These are phyloP conservation scores for Acer yangbiense DNA, from an alignment of 345 rosid genomes.

Conservation along the genomic window DNA sequence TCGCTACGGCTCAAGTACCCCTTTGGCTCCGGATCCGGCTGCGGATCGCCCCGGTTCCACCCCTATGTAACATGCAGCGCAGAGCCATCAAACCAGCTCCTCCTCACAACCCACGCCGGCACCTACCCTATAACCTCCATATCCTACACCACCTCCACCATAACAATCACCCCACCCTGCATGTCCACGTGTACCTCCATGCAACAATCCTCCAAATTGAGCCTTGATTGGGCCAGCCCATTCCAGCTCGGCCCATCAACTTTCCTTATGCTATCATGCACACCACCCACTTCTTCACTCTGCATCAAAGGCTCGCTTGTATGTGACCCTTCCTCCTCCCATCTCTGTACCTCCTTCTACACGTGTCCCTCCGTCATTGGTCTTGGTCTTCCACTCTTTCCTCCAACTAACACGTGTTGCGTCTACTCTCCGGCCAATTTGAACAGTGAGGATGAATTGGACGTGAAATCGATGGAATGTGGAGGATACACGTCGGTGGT, in stretches of 20 bases:
- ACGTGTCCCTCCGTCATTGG: constrained; percentile 43
- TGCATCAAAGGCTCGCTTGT: constrained; percentile 36
- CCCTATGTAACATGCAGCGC: constrained; percentile 40
- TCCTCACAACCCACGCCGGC: constrained; percentile 52
- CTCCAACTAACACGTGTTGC: constrained; percentile 50
- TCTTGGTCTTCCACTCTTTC: constrained; percentile 41
- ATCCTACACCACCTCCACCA: constrained; percentile 40
- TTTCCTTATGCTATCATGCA: constrained; percentile 48
- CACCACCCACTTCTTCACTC: constrained; percentile 40
- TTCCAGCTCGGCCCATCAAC: constrained; percentile 52
- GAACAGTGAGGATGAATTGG: constrained; percentile 41
- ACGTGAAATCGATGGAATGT: constrained; percentile 34
- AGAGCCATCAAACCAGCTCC: constrained; percentile 25
- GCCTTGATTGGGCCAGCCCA: constrained; percentile 57
- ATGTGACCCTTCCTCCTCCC: constrained; percentile 46
- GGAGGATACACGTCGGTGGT: constrained; percentile 40
- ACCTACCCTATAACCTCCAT: constrained; percentile 48
- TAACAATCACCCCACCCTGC: constrained; percentile 35
- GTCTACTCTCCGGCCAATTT: constrained; percentile 59
- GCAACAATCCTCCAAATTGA: constrained; percentile 41
- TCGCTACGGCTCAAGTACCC: constrained; percentile 50
- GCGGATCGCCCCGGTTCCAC: constrained; percentile 49
- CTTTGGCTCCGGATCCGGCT: constrained; percentile 48
- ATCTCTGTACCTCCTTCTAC: constrained; percentile 47
- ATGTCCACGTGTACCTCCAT: constrained; percentile 57